Evolutionary conservation across 176 grass and related monocot genomes (phyloP), one percentile per base, ranked within the genome.

Genomic region (Oryza nivara): DNA sequence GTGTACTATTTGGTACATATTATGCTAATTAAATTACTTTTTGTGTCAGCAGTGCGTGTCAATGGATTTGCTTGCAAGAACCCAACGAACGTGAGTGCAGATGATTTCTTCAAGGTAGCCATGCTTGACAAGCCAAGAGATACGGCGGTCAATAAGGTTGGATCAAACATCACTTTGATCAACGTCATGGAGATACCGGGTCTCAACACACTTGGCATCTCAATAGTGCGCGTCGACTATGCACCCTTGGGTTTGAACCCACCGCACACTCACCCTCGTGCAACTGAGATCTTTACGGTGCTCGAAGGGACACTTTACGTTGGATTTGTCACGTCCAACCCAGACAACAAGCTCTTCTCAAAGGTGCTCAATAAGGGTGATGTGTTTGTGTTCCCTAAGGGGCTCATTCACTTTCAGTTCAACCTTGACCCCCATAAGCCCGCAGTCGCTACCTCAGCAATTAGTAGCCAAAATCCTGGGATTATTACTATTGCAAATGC

Each of bases 401-500:
- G 84, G 3, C 73, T 90, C n/a, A 83, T 85, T 13, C 78, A 86
- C 20, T 90, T 90, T 2, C 84, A 86, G 1, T 86, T 86, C 54
- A 90, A 90, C 4, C 80, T 76, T 0, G 7, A 9, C 3, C 13
- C 46, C 11, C 11, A 49, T 11, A 49, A 49, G 47, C 13, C 11
- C 4, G 13, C 13, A 4, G 13, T 91, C 3, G 89, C 79, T 0
- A 72, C 83, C 2, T 73, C 84, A 0, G 45, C 74, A 0, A 73
- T 83, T 1, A 91, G 79, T 0, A 91, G 84, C 36, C 89, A 87
- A 19, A 91, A 91, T 9, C 84, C 84, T 0, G 89, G 84, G 5
- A 54, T 2, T 15, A 87, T 87, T 34, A 85, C 88, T 0, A 77
- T 87, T 19, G 88, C 78, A 0, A 90, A 87, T 12, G 67, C 79